Conservation (phyloP, 1,284 basidiomycete species). For the Trametes polyzona region DNA sequence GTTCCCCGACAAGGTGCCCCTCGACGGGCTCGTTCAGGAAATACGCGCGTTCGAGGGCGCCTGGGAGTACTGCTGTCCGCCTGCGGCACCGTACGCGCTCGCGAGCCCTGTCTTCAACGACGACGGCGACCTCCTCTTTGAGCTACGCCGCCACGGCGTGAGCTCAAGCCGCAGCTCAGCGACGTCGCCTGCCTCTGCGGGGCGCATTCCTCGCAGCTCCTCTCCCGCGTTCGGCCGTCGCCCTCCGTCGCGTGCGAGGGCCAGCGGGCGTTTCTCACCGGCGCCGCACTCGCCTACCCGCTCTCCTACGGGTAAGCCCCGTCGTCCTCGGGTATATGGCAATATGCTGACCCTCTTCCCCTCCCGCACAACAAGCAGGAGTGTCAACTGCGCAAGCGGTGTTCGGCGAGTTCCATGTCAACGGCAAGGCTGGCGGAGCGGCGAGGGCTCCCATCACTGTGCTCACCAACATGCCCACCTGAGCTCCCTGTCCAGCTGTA, state of each 20-base stretch:
- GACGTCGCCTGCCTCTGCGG: background rate
- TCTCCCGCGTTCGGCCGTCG: conserved; percentile 1
- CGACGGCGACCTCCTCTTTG: conserved; percentile 38
- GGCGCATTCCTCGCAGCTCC: background rate
- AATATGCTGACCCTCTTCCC: background rate
- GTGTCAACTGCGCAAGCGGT: background rate
- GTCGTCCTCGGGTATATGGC: background rate
- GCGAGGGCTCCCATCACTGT: background rate
- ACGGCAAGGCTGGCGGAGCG: background rate
- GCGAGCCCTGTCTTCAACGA: conserved; percentile 38
- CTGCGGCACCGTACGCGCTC: conserved; percentile 32
- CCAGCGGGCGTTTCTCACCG: background rate
- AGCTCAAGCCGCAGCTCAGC: background rate
- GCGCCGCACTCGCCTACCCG: background rate
- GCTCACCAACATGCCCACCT: background rate
- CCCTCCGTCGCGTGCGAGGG: background rate
- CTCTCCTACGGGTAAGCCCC: background rate
- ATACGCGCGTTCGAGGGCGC: conserved; percentile 36
- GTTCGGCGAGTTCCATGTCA: background rate
- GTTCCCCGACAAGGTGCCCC: conserved; percentile 29
- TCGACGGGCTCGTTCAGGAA: conserved; percentile 29
- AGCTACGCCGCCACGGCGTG: conserved; percentile 28
- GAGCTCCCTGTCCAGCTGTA: no score
- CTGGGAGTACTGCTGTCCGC: conserved; percentile 36
- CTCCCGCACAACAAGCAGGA: background rate